These are phyloP conservation scores for Heliamphora pulchella DNA, from an alignment of 179 eudicot species.

Conservation along the genomic window DNA sequence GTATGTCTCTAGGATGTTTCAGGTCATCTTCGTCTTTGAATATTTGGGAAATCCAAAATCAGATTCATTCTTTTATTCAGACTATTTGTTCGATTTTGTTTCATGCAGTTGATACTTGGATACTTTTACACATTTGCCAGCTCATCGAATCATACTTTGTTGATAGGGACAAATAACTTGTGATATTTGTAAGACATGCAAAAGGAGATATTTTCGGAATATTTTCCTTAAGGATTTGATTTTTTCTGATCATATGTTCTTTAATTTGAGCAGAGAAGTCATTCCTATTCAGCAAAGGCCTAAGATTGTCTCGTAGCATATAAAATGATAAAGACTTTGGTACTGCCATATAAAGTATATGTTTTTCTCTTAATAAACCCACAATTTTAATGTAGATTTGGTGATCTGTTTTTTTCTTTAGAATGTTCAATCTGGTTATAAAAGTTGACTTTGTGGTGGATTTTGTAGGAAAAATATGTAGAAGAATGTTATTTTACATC, in stretches of 20 bases:
- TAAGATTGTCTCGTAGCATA: not conserved
- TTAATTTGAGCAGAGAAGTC: constrained; percentile 15
- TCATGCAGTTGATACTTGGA: not conserved
- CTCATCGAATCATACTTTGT: not conserved
- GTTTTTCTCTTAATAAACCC: not conserved
- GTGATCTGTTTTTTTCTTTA: not conserved
- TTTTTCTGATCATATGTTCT: not conserved
- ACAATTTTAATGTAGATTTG: not conserved
- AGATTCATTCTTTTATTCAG: not conserved
- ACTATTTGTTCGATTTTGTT: not conserved
- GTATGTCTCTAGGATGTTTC: not conserved
- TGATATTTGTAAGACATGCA: not conserved
- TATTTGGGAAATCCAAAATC: not conserved
- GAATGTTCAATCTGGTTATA: no score
- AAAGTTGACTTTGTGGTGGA: not conserved
- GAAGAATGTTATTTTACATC: not conserved
- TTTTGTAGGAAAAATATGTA: not conserved
- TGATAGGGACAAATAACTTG: not conserved
- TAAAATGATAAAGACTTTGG: constrained; percentile 22
- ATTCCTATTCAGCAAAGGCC: not conserved
- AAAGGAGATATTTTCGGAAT: not conserved
- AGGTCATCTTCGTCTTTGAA: not conserved
- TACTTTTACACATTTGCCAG: not conserved
- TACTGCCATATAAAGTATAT: constrained; percentile 18
- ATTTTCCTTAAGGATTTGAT: not conserved